phyloP scores from a whole-genome alignment of 352 stramenopile species.

The Peronospora farinosa region DNA sequence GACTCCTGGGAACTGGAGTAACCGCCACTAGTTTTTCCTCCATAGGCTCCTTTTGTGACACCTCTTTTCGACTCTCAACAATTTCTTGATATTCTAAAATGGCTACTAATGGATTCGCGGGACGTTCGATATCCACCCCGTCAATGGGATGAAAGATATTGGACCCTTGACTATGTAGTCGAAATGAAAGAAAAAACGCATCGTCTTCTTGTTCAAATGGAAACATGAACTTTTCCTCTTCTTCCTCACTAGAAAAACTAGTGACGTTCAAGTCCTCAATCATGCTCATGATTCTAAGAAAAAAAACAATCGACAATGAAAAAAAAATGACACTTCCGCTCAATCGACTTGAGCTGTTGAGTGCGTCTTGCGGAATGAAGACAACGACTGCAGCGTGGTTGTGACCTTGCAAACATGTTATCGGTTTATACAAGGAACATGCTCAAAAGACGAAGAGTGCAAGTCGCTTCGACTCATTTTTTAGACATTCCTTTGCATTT shows the following conservation, averaged over 20 bases:
- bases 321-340: constrained; percentile 2
- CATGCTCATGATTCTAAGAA: background rate
- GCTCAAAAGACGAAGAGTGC: constrained; percentile 13
- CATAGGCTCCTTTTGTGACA: background rate
- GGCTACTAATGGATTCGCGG: constrained; percentile 39
- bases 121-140: constrained; percentile 27
- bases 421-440: constrained; percentile 19
- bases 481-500: too few relatives aligned
- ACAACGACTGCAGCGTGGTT: background rate
- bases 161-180: constrained; percentile 12
- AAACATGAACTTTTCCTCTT: constrained; percentile 76
- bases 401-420: constrained; percentile 14
- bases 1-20: constrained; percentile 20
- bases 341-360: constrained; percentile 1
- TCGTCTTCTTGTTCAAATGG: constrained; percentile 42
- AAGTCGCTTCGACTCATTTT: constrained; percentile 6
- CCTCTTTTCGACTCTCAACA: constrained; percentile 23
- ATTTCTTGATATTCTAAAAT: constrained; percentile 39
- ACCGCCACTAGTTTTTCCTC: constrained; percentile 12
- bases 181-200: constrained; percentile 2
- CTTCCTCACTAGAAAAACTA: constrained; percentile 19
- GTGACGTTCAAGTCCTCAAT: constrained; percentile 1
- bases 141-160: constrained; percentile 32
- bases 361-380: constrained; percentile 31
- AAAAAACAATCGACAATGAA: too few relatives aligned